Base-by-base conservation (phyloP, 2,329 filamentous ascomycete species). In the Conoideocrella luteorostrata region DNA sequence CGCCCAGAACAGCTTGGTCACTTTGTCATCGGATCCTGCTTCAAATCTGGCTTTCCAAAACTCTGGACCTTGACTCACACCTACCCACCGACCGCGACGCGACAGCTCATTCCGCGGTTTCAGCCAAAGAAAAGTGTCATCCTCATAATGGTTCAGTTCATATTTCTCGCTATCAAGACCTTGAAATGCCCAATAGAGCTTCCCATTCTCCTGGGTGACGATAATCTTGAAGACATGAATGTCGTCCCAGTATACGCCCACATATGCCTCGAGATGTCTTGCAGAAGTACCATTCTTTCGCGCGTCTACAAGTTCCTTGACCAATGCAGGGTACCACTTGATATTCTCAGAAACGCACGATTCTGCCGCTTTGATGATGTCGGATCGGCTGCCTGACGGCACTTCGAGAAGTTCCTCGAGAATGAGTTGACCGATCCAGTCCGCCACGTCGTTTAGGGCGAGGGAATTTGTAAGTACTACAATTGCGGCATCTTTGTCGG, bases 391-490 rank as follows among this genome's bases (percentile, higher is more conserved):
- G 26, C 26, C 26, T 28, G 26, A 28, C 26, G 26, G 13, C 26
- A 28, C 26, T 28, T 7, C 35, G 12, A 50, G 37, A 26, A 50
- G 23, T 20, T 39, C 39, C 20, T 50, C 45, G 5, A 50, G 22
- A 9, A 47, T 20, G 5, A 48, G 7, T 21, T 50, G 47, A 4
- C 29, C 17, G 11, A 50, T 36, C 45, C 45, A 48, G 29, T 46
- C 46, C 3, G 40, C 33, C 11, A 29, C 38, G 36, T 49, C 49
- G 22, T 36, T 46, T 15, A 47, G 30, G 15, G 44, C 28, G 7
- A 49, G 39, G n/a, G 44, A 43, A 40, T 51, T 50, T 22, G 39
- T 33, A 30, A 48, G 28, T 20, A 49, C 39, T 5, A 47, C 24
- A 9, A 48, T 37, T 11, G 41, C 46, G 2, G 24, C 41, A 11